Evolutionary conservation across 1,139 yeast species (phyloP).

Genomic region (Blastobotrys capitulatus): DNA sequence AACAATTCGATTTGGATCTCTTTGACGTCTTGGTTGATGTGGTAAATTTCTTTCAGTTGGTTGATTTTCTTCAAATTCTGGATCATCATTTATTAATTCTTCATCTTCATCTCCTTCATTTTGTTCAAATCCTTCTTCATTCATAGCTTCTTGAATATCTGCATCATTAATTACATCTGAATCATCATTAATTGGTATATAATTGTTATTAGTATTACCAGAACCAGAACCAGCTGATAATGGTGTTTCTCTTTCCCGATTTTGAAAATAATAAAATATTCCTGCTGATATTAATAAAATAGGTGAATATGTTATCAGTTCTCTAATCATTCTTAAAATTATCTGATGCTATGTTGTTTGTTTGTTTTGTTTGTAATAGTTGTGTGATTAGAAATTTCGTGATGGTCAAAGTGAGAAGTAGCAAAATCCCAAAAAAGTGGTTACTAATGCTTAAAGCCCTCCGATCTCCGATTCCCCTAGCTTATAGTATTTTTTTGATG

Average conservation of each 20-base stretch:
- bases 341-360: not conserved
- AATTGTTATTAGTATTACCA: not conserved
- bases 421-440: no score
- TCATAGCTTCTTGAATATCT: constrained; percentile 9
- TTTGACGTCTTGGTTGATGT: constrained; percentile 1
- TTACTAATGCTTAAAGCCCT: no score
- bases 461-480: no score
- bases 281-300: constrained; percentile 8
- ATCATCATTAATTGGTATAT: not conserved
- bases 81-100: constrained; percentile 9
- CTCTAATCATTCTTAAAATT: constrained; percentile 13
- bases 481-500: no score
- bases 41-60: not conserved
- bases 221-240: not conserved
- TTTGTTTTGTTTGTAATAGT: not conserved
- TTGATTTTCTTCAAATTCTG: constrained; percentile 9
- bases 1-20: constrained; percentile 20
- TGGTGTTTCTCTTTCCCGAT: not conserved
- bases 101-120: constrained; percentile 9
- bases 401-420: not conserved
- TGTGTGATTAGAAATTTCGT: not conserved
- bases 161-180: constrained; percentile 4
- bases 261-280: constrained; percentile 3
- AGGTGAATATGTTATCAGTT: constrained; percentile 14
- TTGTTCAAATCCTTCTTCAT: constrained; percentile 9